Base-by-base conservation (phyloP, 2,329 filamentous ascomycete genomes). In the Ustulina deusta region DNA sequence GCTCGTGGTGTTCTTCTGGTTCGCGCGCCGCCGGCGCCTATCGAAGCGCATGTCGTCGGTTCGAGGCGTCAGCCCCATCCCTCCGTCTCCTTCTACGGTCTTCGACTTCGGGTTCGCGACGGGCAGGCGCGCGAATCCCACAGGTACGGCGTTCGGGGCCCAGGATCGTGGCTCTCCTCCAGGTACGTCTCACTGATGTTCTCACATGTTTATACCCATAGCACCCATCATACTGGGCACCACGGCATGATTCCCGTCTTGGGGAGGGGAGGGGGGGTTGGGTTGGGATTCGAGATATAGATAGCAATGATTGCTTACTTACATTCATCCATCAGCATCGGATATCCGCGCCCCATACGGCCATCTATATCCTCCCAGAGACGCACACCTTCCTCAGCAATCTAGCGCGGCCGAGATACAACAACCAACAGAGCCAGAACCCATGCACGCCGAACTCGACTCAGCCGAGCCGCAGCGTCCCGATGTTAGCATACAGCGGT, bases 151-250 rank as follows among this genome's bases (percentile, higher is more conserved):
- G 72, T 66, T 63, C 63, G 68, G 38, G 29, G 44, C n/a, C 69
- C 67, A 49, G 22, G 81, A 83, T 59, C 11, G 46, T 17, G 46
- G 22, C 6, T 27, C 25, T 52, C 15, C 9, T 52, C 49, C 49
- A 78, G 83, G 83, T 84, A 73, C 74, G 77, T 68, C n/a, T 25
- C 6, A n/a, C 40, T 25, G 15, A 11, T 29, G 2, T 52, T 7
- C 9, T 34, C 6, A 52, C 7, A 20, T 34, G 27, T 11, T 10
- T 7, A 10, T n/a, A 32, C 29, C 7, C 15, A 10, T 52, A 20
- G n/a, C n/a, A n/a, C n/a, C 34, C 29, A 46, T 25, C 9, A 13
- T 7, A n/a, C 27, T 48, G 5, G 38, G n/a, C 15, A 42, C 17
- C 15, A 6, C 7, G 15, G 17, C 17, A 42, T 7, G 6, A 42